Percentiles rank a stretch among this genome's conserved stretches.
phyloP scores from a whole-genome alignment of 805 yeast genomes.

The Yarrowia sp. region DNA sequence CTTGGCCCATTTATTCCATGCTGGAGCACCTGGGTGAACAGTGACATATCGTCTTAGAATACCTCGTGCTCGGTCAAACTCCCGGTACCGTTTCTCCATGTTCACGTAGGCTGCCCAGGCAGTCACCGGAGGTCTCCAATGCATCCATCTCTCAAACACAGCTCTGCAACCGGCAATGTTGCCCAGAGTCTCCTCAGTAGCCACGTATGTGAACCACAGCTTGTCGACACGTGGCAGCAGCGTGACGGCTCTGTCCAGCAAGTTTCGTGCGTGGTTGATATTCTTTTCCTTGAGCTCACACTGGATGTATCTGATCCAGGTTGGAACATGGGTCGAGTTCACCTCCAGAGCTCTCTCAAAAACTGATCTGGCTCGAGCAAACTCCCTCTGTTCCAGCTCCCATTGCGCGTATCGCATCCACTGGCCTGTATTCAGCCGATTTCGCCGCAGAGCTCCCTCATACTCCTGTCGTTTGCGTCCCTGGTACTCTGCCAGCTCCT shows the following conservation, averaged over 20 bases:
- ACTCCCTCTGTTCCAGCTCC: conserved; percentile 82
- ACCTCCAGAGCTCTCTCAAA: conserved; percentile 87
- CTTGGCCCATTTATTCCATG: conserved; percentile 78
- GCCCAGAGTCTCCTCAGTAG: conserved; percentile 79
- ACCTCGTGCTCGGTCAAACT: conserved; percentile 62
- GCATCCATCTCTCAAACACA: conserved; percentile 80
- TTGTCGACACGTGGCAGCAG: conserved; percentile 81
- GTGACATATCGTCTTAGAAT: conserved; percentile 65
- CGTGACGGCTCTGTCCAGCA: conserved; percentile 78
- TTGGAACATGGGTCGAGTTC: conserved; percentile 73
- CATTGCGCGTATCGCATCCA: conserved; percentile 93
- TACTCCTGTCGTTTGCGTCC: conserved; percentile 78
- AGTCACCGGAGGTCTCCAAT: conserved; percentile 68
- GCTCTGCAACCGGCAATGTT: conserved; percentile 66
- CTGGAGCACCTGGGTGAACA: conserved; percentile 58
- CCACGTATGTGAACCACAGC: conserved; percentile 83
- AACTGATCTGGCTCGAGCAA: conserved; percentile 79
- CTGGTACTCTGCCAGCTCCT: conserved; percentile 76
- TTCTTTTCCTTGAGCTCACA: conserved; percentile 74
- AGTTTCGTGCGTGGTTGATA: conserved; percentile 86
- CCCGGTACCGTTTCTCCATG: conserved; percentile 73
- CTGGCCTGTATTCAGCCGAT: conserved; percentile 79
- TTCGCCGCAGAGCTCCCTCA: conserved; percentile 86
- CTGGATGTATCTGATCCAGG: conserved; percentile 87
- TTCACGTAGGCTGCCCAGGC: conserved; percentile 80